Base-by-base conservation (phyloP, 2,329 filamentous ascomycete genomes). In the Calonectria hawksworthii region DNA sequence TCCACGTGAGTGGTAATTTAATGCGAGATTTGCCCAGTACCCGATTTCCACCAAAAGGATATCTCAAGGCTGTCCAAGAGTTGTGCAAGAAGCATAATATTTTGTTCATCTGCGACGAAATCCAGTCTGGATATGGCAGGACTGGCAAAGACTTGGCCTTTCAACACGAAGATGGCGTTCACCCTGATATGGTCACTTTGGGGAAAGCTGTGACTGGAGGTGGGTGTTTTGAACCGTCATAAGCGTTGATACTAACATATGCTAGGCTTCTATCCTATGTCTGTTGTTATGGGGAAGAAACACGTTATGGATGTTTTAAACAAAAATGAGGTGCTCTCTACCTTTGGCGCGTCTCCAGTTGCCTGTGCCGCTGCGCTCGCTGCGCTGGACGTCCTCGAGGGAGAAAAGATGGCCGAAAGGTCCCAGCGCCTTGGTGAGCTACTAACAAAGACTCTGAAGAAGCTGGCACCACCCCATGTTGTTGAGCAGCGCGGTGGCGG, bases 61-160 rank as follows among this genome's bases (percentile, higher is more conserved):
- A 98, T 86, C 90, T 98, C 34, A 86, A 88, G 78, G 91, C 93
- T 80, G 94, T 95, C 64, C 90, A 94, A 67, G 93, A 90, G 26
- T 92, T 98, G n/a, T 98, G 96, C 88, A 94, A 94, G 85, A 93
- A 96, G 88, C 91, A 98, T 89, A 97, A 98, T 77, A 94, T 96
- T 36, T 91, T 98, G 54, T 87, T 98, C 80, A 98, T 98, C 85
- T 96, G 94, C 84, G 96, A 98, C 83, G 96, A 98, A 89, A 98
- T 98, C 82, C 96, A 98, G 86, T 98, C 95, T 8, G 95, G 95
- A 78, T 97, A 98, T 83, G 96, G 95, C 64, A 92, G 96, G 75
- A 98, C 96, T 23, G 96, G 96, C 66, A 93, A 93, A 83, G 93
- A 98, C 87, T 91, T 98, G 63, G 98, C 95, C 10, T 67, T 52